Base-by-base conservation (phyloP, 805 yeast genomes). In the Barnettozyma botsteinii region DNA sequence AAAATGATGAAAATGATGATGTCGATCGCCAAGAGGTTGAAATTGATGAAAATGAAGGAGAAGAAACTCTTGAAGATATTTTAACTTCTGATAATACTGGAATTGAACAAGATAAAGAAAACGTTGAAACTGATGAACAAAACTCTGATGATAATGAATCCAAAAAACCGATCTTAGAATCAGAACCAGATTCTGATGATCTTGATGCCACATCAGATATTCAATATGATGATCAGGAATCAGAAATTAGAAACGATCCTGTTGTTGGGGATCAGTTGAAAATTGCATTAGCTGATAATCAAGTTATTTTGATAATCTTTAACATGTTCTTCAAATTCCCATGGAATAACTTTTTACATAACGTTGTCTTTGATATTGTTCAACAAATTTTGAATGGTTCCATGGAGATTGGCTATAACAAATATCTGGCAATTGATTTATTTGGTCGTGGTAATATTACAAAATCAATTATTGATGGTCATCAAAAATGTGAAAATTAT, bases 281-380 rank as follows among this genome's bases (percentile, higher is more conserved):
- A 60, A 84, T 87, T 35, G 80, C 85, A 40, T 66, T 93, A 18
- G 75, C 79, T 43, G 96, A 93, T 55, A 79, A 77, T 59, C 72
- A 73, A 26, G 77, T 87, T 43, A 70, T 89, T 24, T 65, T 76
- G 17, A 73, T 77, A 18, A 79, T 89, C n/a, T 64, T 88, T 20
- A 63, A 72, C 21, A 78, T 84, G 72, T 86, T 93, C 55, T 80
- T 89, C 61, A 67, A 73, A 45, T 87, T 81, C 61, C 96, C 98
- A 7, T 93, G 98, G 98, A 93, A 93, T 60, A 93, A 93, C 57
- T 93, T 93, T 56, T 74, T 93, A 69, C 98, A 93, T 62, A 93
- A 91, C 56, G 98, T 93, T 42, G 96, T 93, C 8, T 93, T 91
- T 69, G 99, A 93, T 63, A 77, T 93, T 46, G 82, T 93, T 24